Base-by-base conservation (phyloP, 108 stramenopile genomes). In the Aurantiochytrium sp. region DNA sequence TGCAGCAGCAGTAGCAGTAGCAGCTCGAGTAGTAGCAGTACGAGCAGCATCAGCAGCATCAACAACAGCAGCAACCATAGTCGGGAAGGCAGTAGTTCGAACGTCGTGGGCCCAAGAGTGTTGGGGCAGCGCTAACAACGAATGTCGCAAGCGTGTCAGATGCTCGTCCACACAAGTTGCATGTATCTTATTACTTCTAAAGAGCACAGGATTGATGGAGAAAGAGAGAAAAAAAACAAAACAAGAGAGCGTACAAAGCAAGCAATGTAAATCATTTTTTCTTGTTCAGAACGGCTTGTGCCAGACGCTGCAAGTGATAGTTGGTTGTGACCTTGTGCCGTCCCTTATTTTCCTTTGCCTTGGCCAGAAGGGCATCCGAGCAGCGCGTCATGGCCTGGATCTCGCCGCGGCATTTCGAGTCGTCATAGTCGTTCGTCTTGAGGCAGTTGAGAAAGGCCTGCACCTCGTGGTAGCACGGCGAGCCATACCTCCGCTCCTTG, bases 361-460 rank as follows among this genome's bases (percentile, higher is more conserved):
- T 69, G 64, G 42, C 64, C 64, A 42, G 35, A 23, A 69, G 8
- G 51, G 51, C 76, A 23, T 83, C 76, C 16, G 45, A 8, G 51
- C 76, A 83, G 16, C 76, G 19, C 19, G n/a, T 53, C 76, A 83
- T 53, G 45, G 76, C 76, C 19, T 53, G 10, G n/a, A 25, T 6
- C 76, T 83, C 76, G 18, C 49, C 51, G 6, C 51, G 12, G 76
- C 76, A 83, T 45, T 53, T 53, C 43, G 10, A 45, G 76, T 83
- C 51, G 25, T 83, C 76, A 23, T 45, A 83, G 6, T 83, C 51
- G 45, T 28, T 53, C 25, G 45, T 12, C 49, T 53, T 47, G 49
- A 83, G 49, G 76, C 76, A 83, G 51, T 83, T 83, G 23, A 83
- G 51, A 23, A 53, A 83, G 51, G n/a, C 76, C 76, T 83, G 76